Evolutionary conservation across 345 rosid genomes (phyloP), one percentile per base, ranked within the genome.

Genomic region (Aurinia saxatilis): DNA sequence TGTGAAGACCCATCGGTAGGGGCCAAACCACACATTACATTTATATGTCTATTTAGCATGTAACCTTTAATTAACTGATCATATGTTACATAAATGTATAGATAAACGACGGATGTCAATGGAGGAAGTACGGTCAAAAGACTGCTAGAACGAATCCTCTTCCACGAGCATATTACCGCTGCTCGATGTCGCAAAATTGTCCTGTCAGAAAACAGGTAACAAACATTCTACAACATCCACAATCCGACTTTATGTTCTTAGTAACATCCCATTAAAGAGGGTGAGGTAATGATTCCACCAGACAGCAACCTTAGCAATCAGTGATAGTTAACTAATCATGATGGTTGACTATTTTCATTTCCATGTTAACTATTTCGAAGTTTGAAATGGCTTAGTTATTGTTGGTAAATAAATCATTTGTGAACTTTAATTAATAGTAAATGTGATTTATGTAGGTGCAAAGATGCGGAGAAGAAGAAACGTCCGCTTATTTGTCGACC

Each of bases 101-200:
- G 98, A 84, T 91, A 47, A 80, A 74, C 25, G 98, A 91, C 40
- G 96, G 96, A 40, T 91, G 98, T 38, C 98, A 86, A 29, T 91
- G 98, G 98, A 91, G 98, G 58, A 91, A 91, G 40, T 91, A 91
- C 34, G 98, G 98, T 19, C 98, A 91, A 63, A 91, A 91, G 74
- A 80, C 82, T 75, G 88, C 98, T 2, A 88, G 88, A 74, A 82
- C 95, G 0, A 91, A 88, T 72, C 98, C 96, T 47, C 90, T 90
- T 63, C 98, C 98, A 3, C 78, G 96, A 8, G 96, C 96, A n/a
- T 91, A 91, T 73, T 91, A 91, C 46, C 95, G 98, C 3, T 91
- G 98, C 75, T 84, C 96, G 36, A 61, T 66, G 59, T 77, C 81
- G 11, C 39, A 70, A 6, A 66, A 30, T 51, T 91, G 98, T 68